Percentiles rank a stretch among this genome's conserved stretches.
Conservation (phyloP, 1,284 basidiomycete species). For the Sanghuangporus weigelae region DNA sequence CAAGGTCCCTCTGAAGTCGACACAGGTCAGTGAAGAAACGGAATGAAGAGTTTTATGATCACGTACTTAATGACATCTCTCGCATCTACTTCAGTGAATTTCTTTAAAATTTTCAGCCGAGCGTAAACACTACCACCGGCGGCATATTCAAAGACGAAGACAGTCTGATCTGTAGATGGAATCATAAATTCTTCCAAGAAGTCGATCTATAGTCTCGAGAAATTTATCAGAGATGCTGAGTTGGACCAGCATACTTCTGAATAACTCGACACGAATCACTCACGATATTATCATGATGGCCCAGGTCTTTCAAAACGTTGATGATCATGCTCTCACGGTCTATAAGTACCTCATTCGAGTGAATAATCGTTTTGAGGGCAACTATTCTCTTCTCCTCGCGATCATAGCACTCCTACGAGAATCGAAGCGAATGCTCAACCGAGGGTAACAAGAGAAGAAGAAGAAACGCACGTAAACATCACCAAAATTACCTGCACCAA, state of each 20-base stretch:
- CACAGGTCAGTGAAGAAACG: neutral
- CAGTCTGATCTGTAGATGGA: neutral
- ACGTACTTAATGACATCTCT: neutral
- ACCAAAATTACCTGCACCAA: no score
- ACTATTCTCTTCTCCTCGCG: neutral
- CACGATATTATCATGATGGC: neutral
- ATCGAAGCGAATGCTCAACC: no score
- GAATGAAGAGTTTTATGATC: neutral
- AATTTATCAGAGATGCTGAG: neutral
- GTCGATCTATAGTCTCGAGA: neutral
- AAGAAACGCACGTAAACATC: no score
- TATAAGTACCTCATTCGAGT: neutral
- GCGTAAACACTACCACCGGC: neutral
- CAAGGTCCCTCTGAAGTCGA: neutral
- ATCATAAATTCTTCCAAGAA: neutral
- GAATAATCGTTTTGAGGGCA: neutral
- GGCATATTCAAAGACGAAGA: neutral
- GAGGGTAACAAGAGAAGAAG: no score
- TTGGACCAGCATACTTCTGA: neutral
- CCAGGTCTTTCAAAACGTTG: neutral
- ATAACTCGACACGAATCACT: neutral
- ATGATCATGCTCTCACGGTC: neutral
- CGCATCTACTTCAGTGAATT: neutral
- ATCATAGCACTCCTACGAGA: no score
- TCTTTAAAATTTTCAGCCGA: no score